These are phyloP conservation scores for Termitomyces titanicus DNA, from an alignment of 768 basidiomycete species.

Conservation along the genomic window DNA sequence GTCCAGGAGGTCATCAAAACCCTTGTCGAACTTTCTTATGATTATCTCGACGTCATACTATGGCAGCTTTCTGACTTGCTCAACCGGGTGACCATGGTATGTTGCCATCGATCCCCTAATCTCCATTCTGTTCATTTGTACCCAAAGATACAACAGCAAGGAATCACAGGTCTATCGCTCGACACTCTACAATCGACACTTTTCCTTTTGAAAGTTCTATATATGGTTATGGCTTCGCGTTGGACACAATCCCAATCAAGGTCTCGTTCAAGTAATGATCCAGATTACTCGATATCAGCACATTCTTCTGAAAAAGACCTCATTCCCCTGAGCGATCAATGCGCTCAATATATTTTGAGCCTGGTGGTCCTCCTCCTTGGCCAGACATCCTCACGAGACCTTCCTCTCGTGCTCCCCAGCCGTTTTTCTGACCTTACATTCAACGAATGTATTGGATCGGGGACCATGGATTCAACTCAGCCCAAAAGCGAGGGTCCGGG, in stretches of 20 bases:
- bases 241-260: constrained; percentile 50
- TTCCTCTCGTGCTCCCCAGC: constrained; percentile 53
- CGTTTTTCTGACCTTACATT: constrained; percentile 61
- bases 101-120: constrained; percentile 1
- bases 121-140: neutral
- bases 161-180: constrained; percentile 49
- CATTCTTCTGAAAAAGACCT: constrained; percentile 50
- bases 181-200: constrained; percentile 85
- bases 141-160: constrained; percentile 42
- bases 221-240: constrained; percentile 72
- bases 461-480: constrained; percentile 31
- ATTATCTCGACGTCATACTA: constrained; percentile 77
- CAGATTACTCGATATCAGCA: constrained; percentile 27
- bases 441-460: constrained; percentile 60
- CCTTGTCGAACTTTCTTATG: constrained; percentile 70
- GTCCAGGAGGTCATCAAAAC: constrained; percentile 76
- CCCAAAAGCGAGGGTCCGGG: constrained; percentile 7
- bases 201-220: constrained; percentile 78
- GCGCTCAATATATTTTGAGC: constrained; percentile 77
- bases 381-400: constrained; percentile 56
- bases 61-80: constrained; percentile 74
- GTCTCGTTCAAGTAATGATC: constrained; percentile 39
- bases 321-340: constrained; percentile 72
- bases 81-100: constrained; percentile 74
- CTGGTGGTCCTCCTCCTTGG: constrained; percentile 82